Conservation (phyloP, 1,139 yeast genomes). For the Magnusiomyces clavatus region DNA sequence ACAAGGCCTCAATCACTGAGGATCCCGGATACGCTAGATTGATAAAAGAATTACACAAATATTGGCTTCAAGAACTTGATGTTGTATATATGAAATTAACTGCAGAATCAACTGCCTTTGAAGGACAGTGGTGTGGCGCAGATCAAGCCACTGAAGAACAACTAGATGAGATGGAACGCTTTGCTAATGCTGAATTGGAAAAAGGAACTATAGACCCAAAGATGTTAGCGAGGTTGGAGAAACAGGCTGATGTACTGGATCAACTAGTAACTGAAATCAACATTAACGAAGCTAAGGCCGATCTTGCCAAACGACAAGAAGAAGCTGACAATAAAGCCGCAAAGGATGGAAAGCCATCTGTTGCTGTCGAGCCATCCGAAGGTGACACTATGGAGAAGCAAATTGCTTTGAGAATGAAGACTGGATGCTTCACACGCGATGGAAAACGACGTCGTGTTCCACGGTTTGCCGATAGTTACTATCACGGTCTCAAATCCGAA, state of each 20-base stretch:
- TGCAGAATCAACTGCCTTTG: conserved; percentile 22
- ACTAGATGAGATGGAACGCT: not conserved
- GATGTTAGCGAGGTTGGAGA: not conserved
- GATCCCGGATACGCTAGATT: conserved; percentile 24
- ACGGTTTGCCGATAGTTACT: not conserved
- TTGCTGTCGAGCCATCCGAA: not conserved
- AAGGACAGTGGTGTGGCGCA: conserved; percentile 35
- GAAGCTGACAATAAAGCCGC: too few species aligned
- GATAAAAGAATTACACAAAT: conserved; percentile 30
- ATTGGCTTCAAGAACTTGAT: conserved; percentile 77
- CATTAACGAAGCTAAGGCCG: too few species aligned
- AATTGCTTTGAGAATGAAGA: too few species aligned
- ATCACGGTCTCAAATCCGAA: conserved; percentile 27
- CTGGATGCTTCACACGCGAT: not conserved
- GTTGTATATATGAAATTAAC: conserved; percentile 49
- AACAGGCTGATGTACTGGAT: not conserved
- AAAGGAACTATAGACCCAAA: not conserved
- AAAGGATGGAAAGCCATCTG: too few species aligned
- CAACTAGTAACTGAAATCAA: not conserved
- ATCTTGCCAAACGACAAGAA: too few species aligned
- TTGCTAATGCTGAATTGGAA: not conserved
- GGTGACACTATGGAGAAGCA: not conserved
- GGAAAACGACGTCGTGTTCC: conserved; percentile 2
- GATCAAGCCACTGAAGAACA: conserved; percentile 5
- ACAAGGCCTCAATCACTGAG: conserved; percentile 24